A percentile compares a stretch with the other conserved stretches of the same genome.
phyloP scores from a whole-genome alignment of 2,329 filamentous ascomycete genomes.

The Pezicula carpinea region DNA sequence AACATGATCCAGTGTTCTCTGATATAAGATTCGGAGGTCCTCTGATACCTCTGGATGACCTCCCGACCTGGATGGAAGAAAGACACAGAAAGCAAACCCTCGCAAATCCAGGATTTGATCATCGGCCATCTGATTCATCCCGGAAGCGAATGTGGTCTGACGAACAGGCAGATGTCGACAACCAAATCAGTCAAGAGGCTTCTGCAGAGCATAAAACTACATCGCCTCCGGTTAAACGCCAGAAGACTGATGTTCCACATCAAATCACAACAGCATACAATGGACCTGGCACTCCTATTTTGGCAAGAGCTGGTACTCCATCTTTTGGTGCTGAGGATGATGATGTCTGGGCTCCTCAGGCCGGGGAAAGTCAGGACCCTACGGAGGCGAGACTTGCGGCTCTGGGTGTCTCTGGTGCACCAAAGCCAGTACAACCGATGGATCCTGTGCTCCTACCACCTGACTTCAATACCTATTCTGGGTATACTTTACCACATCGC shows the following conservation, averaged over 20 bases:
- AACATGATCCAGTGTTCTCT: conserved; percentile 41
- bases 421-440: conserved; percentile 25
- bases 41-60: conserved; percentile 21
- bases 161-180: conserved; percentile 11
- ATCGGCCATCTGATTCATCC: conserved; percentile 4
- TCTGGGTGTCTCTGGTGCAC: conserved; percentile 30
- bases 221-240: conserved; percentile 19
- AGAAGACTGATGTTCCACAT: conserved; percentile 13
- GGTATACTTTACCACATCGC: conserved; percentile 4
- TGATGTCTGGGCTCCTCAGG: conserved; percentile 25
- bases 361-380: conserved; percentile 24
- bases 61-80: conserved; percentile 19
- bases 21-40: conserved; percentile 14
- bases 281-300: conserved; percentile 10
- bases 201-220: conserved; percentile 4
- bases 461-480: background rate
- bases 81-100: conserved; percentile 9
- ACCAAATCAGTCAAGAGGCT: conserved; percentile 9
- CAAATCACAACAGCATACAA: background rate
- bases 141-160: conserved; percentile 21
- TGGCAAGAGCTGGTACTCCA: conserved; percentile 17
- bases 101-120: background rate
- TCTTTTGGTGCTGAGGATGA: conserved; percentile 21
- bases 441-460: background rate
- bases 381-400: conserved; percentile 29